Evolutionary conservation across 2,329 filamentous ascomycete species (phyloP), one percentile per base, ranked within the genome.

Genomic region (Sclerotinia trifoliorum): DNA sequence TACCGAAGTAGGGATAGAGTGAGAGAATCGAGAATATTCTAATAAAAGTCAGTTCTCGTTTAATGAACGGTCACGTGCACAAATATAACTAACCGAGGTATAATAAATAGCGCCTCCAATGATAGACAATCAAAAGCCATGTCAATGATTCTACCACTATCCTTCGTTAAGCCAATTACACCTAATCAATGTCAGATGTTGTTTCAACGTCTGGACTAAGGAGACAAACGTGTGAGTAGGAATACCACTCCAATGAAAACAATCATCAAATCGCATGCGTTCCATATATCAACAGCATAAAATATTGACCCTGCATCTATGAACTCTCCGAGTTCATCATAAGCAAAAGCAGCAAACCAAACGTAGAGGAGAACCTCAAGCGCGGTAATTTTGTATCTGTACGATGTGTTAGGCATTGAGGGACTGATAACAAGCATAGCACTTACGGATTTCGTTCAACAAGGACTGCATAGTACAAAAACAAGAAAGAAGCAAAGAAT

Each of bases 1-100:
- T 95, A 54, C 92, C 94, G 85, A 95, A 97, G 77, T 96, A 97
- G 1, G 92, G 92, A 74, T 93, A 93, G 71, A 97, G 79, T 77
- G 91, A 94, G 71, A 97, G 84, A 65, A 97, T 85, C 19, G 93
- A 96, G 80, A 90, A 96, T 73, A 96, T 90, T 70, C 92, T 89
- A 19, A 52, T 24, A 56, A 46, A 39, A 66, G 26, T 71, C 62
- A 74, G 70, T 57, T 57, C 13, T 32, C 62, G 10, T 35, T 39
- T 5, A 7, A 15, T 42, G 6, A 19, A 15, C 5, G 15, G 2
- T 32, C 6, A 32, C 32, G 32, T 55, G 17, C 51, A 15, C 35
- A 39, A 60, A 48, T 32, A 67, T 10, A 49, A 66, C 78, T 73
- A 74, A 83, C 81, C 87, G 83, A 54, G 94, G 94, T 26, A 97